These are phyloP conservation scores for Leccinum fallax DNA, from an alignment of 1,284 basidiomycete species.

Conservation along the genomic window DNA sequence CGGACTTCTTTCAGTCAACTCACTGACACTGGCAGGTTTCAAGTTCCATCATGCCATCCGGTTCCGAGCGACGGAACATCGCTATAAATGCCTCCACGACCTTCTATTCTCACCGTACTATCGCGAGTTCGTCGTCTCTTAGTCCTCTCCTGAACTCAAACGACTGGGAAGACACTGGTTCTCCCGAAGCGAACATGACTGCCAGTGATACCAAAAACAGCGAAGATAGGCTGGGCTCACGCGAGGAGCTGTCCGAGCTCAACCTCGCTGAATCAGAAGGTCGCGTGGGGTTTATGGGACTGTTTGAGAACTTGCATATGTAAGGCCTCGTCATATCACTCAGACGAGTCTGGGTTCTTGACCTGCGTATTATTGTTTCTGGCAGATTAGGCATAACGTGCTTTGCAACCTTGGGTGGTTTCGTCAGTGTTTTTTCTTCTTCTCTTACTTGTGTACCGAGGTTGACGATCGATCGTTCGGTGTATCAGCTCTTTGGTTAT, in stretches of 20 bases:
- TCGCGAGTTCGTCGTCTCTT: conserved; percentile 17
- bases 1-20: too few relatives aligned
- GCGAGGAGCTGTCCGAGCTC: conserved; percentile 8
- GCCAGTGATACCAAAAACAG: not conserved
- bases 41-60: conserved; percentile 1
- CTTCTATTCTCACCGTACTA: conserved; percentile 2
- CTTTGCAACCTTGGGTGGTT: conserved; percentile 37
- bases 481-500: conserved; percentile 35
- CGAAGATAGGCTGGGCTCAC: conserved; percentile 2
- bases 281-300: conserved; percentile 26
- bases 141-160: conserved; percentile 10
- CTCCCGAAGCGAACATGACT: conserved; percentile 15
- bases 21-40: not conserved
- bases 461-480: conserved; percentile 3
- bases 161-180: conserved; percentile 3
- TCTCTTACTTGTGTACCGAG: not conserved
- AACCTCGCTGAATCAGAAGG: conserved; percentile 25
- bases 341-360: conserved; percentile 6
- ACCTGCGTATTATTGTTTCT: not conserved
- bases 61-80: not conserved
- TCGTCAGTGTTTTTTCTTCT: conserved; percentile 23
- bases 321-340: conserved; percentile 11
- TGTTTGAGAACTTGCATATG: conserved; percentile 35
- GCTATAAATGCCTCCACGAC: conserved; percentile 23
- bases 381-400: conserved; percentile 35